A percentile compares a stretch with the other conserved stretches of the same genome.
These are phyloP conservation scores for Nissolia schottii DNA, from an alignment of 306 rosid species.

Conservation along the genomic window DNA sequence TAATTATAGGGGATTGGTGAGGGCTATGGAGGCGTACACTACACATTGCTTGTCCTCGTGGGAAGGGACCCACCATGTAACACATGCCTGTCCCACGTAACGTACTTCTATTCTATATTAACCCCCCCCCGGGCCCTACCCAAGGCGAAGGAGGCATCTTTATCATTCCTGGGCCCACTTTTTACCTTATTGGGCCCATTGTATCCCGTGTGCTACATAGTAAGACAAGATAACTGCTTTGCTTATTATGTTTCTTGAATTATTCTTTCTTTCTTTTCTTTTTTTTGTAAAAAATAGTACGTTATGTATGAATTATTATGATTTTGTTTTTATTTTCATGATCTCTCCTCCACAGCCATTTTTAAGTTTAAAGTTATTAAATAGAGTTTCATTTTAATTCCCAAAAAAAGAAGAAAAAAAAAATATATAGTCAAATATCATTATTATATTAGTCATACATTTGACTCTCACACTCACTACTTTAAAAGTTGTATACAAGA, in stretches of 20 bases:
- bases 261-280: too few species aligned
- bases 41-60: conserved; percentile 17
- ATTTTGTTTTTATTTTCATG: neutral
- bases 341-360: neutral
- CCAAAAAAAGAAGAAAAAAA: too few species aligned
- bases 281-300: too few species aligned
- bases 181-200: conserved; percentile 3
- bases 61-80: conserved; percentile 23
- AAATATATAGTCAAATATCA: too few species aligned
- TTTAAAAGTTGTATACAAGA: too few species aligned
- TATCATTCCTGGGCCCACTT: conserved; percentile 20
- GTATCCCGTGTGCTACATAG: neutral
- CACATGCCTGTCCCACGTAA: conserved; percentile 4
- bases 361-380: neutral
- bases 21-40: neutral
- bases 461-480: too few species aligned
- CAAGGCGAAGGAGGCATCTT: neutral
- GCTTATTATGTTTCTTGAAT: neutral
- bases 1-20: neutral
- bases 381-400: too few species aligned
- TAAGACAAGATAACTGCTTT: conserved; percentile 6
- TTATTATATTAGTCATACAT: too few species aligned
- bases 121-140: conserved; percentile 19
- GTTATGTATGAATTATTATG: too few species aligned
- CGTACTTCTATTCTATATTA: conserved; percentile 17